Base-by-base conservation (phyloP, 2,329 filamentous ascomycete genomes). In the Clonostachys sp. region DNA sequence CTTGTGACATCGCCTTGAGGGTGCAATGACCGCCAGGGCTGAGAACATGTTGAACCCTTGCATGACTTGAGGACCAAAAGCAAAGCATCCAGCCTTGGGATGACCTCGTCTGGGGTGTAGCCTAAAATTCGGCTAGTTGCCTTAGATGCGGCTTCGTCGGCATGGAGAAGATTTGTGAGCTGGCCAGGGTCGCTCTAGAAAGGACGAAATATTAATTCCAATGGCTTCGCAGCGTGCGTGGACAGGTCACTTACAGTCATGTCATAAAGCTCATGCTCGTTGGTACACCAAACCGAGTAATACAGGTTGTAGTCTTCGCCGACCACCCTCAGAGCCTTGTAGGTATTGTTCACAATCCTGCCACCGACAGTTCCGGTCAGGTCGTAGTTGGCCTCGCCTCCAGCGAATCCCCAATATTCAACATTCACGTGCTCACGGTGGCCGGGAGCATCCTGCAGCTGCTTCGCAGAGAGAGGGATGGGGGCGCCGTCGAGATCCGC, bases 1-100 rank as follows among this genome's bases (percentile, higher is more conserved):
- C 58, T 76, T 38, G 59, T 61, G 2, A 84, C 79, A 46, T 73
- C 60, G 1, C 76, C 75, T 4, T 61, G 62, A 1, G 80, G 78
- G 54, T 83, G 79, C 12, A 84, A 62, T 1, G 71, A 67, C 5
- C 62, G 59, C 81, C 81, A 84, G 0, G 81, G 81, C 34, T 71
- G 61, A 6, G 71, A 63, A 55, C 81, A 84, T 0, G 70, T 67
- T 5, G 62, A 53, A 3, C 69, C 74, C 57, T 76, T 74, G 64
- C 81, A 84, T 2, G 77, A 77, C 65, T 84, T 84, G 43, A 80
- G 70, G 2, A 83, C 77, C 44, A 84, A 67, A 12, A 83, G 65
- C 4, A 85, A 67, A 2, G 80, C 68, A 52, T 84, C 80, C 1
- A 85, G 68, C 6, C 78, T 73, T n/a, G 67, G 61, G 12, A 74